Base-by-base conservation (phyloP, 495 filamentous ascomycete genomes). In the Penicillium bovifimosum region DNA sequence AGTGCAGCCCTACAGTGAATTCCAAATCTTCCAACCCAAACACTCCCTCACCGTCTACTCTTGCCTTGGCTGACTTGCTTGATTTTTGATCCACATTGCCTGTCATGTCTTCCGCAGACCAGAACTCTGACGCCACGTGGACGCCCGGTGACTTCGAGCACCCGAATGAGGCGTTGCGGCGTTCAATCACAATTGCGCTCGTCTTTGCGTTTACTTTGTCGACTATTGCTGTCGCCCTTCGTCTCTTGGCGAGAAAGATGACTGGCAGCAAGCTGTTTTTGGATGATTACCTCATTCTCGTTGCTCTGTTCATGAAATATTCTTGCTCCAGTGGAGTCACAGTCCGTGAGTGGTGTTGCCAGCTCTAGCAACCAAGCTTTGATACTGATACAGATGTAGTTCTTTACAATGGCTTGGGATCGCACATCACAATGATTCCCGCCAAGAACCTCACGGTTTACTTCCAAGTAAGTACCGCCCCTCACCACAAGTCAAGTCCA, bases 221-320 rank as follows among this genome's bases (percentile, higher is more conserved):
- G 8, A 63, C 64, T 1, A 20, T 63, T 6, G 60, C 69, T 10
- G 66, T 71, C 7, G 60, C 10, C 13, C 41, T 74, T 14, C 68
- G 71, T 0, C 45, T 74, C 11, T 6, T 64, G 28, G 58, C 64
- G 0, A 32, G 68, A 17, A 60, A 50, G 31, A 40, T 71, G 36
- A 68, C 56, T 9, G 61, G 66, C 0, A 58, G 50, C 16, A 58
- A 24, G 13, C 42, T 68, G 9, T 64, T 58, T 24, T 43, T 67
- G 53, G 71, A 74, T 52, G 71, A 74, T 48, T 72, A 66, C 52
- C 50, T 74, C 53, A 72, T 74, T 38, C 31, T 74, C 6, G 41
- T 66, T 26, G 68, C 69, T 34, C 44, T 73, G 60, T 35, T 70
- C 20, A 65, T 70, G 54, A 68, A 70, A 54, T 70, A 68, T 56